A percentile compares a stretch with the other conserved stretches of the same genome.
These are phyloP conservation scores for Penicillium polonicum DNA, from an alignment of 2,329 filamentous ascomycete genomes.

Conservation along the genomic window DNA sequence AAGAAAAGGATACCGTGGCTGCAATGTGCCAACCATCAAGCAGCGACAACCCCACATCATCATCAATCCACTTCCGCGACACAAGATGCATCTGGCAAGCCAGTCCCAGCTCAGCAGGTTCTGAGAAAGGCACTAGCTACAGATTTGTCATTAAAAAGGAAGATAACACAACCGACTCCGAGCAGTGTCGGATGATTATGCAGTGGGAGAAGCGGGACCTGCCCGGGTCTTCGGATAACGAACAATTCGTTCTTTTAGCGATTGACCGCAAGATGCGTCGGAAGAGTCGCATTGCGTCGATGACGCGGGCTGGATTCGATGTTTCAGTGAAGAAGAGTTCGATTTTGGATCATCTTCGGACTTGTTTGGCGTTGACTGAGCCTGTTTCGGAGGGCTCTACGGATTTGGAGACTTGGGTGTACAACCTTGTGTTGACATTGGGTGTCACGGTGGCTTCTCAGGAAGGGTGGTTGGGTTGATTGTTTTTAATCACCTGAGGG, in stretches of 20 bases:
- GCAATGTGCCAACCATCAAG: conserved; percentile 17
- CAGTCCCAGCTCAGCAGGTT: conserved; percentile 3
- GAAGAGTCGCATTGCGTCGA: conserved; percentile 24
- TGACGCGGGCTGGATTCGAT: conserved; percentile 23
- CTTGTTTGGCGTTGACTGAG: conserved; percentile 19
- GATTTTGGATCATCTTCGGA: conserved; percentile 22
- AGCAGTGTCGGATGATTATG: conserved; percentile 18
- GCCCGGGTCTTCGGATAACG: background rate
- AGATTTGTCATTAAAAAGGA: conserved; percentile 16
- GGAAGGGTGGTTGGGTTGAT: conserved; percentile 28
- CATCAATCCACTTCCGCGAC: conserved; percentile 20
- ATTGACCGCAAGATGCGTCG: conserved; percentile 22
- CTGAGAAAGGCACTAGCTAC: conserved; percentile 14
- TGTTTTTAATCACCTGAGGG: background rate
- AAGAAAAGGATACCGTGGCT: conserved; percentile 19
- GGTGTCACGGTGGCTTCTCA: conserved; percentile 31
- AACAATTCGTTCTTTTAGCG: conserved; percentile 22
- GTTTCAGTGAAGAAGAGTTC: conserved; percentile 28
- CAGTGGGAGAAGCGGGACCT: conserved; percentile 23
- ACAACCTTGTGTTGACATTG: conserved; percentile 33
- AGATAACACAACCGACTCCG: background rate
- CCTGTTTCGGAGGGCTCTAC: conserved; percentile 12
- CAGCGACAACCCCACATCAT: background rate
- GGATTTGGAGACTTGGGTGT: conserved; percentile 26
- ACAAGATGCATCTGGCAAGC: conserved; percentile 20